These are phyloP conservation scores for Gossypium ekmanianum DNA, from an alignment of 345 rosid genomes.

Conservation along the genomic window DNA sequence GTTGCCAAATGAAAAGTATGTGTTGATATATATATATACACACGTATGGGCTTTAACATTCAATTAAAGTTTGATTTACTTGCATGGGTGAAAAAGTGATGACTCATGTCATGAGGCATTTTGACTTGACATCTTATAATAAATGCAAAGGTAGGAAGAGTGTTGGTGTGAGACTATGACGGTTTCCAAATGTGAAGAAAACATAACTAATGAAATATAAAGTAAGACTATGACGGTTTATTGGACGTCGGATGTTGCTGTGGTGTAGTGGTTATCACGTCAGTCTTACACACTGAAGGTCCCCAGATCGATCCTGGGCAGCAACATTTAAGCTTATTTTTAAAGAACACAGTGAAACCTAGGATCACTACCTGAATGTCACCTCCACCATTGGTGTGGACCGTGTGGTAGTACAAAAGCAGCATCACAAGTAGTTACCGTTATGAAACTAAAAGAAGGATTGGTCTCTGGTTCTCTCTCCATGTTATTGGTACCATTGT, in stretches of 20 bases:
- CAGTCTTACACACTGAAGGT: constrained; percentile 41
- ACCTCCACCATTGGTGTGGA: too few relatives aligned
- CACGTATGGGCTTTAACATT: neutral
- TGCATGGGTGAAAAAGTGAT: neutral
- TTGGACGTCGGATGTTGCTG: constrained; percentile 3
- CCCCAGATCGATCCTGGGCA: constrained; percentile 43
- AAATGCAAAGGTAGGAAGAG: neutral
- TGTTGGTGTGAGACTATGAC: neutral
- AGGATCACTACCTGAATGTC: too few relatives aligned
- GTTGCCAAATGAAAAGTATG: constrained; percentile 24
- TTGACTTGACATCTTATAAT: too few relatives aligned
- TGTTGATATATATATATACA: neutral
- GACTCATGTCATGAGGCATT: neutral
- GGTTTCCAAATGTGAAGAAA: neutral
- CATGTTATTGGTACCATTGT: too few relatives aligned
- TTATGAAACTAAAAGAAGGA: too few relatives aligned
- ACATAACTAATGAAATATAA: neutral
- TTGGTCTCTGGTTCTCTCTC: too few relatives aligned
- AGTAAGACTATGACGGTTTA: too few relatives aligned
- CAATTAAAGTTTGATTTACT: neutral
- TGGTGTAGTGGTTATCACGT: constrained; percentile 48
- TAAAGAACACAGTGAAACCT: too few relatives aligned
- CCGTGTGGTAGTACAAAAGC: too few relatives aligned
- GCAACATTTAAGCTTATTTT: neutral
- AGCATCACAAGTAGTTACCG: too few relatives aligned